Conservation (phyloP, 148 eudicot genomes). For the Silene uniflora region DNA sequence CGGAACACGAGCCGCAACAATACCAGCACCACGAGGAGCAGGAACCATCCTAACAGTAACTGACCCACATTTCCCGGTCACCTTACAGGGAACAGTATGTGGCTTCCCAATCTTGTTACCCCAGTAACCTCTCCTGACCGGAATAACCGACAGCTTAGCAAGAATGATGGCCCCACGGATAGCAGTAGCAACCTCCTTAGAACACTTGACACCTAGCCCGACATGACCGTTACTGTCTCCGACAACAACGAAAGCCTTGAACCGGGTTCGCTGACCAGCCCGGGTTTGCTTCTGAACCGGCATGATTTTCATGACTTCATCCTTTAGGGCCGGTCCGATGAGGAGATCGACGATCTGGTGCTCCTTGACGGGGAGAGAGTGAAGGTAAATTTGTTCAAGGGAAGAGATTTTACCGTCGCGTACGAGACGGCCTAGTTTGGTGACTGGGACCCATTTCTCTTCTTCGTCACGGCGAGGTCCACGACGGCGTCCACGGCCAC, state of each 20-base stretch:
- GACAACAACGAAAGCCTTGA: slow-evolving; percentile 3
- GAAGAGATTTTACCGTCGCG: neutral
- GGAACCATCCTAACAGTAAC: slow-evolving; percentile 8
- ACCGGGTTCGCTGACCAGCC: slow-evolving; percentile 3
- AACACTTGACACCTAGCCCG: slow-evolving; percentile 1
- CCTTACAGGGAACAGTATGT: slow-evolving; percentile 5
- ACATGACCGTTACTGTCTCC: slow-evolving; percentile 5
- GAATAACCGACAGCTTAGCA: slow-evolving; percentile 1
- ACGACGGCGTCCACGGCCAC: slow-evolving; percentile 4
- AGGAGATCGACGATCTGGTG: slow-evolving; percentile 6
- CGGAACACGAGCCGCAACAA: neutral
- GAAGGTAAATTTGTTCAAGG: slow-evolving; percentile 6
- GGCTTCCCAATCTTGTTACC: slow-evolving; percentile 10
- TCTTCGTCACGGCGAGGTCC: slow-evolving; percentile 12
- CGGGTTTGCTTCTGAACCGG: slow-evolving; percentile 11
- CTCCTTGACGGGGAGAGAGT: slow-evolving; percentile 2
- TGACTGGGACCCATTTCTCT: slow-evolving; percentile 11
- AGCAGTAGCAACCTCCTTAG: slow-evolving; percentile 4
- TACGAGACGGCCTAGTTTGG: slow-evolving; percentile 6
- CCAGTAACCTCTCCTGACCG: slow-evolving; percentile 9
- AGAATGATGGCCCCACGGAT: neutral
- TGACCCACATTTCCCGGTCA: slow-evolving; percentile 4
- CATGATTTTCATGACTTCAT: slow-evolving; percentile 13
- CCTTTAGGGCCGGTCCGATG: slow-evolving; percentile 4
- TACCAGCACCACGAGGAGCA: slow-evolving; percentile 14